phyloP scores from a whole-genome alignment of 768 basidiomycete species.

The Lactarius hatsudake region DNA sequence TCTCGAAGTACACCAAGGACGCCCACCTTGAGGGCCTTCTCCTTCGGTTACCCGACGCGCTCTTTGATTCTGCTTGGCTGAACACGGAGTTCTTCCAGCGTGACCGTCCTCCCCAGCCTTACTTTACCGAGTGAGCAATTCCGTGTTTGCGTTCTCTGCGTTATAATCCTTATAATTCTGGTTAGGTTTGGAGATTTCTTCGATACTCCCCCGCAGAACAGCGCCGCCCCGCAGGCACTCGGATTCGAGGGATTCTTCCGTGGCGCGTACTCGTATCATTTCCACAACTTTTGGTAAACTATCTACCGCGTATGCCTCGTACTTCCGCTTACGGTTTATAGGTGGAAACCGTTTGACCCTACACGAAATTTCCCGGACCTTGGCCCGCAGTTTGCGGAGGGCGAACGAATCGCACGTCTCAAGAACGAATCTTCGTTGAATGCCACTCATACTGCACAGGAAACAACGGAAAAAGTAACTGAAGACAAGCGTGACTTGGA shows the following conservation, averaged over 20 bases:
- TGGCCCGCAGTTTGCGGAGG: slow-evolving; percentile 71
- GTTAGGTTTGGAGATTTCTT: slow-evolving; percentile 86
- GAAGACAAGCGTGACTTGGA: slow-evolving; percentile 79
- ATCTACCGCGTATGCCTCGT: background rate
- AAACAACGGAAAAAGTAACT: slow-evolving; percentile 42
- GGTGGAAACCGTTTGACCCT: slow-evolving; percentile 97
- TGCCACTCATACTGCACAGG: slow-evolving; percentile 29
- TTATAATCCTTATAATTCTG: slow-evolving; percentile 14
- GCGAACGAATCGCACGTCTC: slow-evolving; percentile 65
- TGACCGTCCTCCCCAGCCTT: slow-evolving; percentile 91
- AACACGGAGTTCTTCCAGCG: slow-evolving; percentile 91
- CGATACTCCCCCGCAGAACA: slow-evolving; percentile 66
- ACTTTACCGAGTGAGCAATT: slow-evolving; percentile 71
- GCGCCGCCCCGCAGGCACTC: slow-evolving; percentile 80
- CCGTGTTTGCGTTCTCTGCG: slow-evolving; percentile 1
- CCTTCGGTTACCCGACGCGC: slow-evolving; percentile 86
- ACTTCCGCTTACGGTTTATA: slow-evolving; percentile 33
- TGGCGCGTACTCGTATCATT: slow-evolving; percentile 95
- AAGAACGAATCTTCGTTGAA: slow-evolving; percentile 31
- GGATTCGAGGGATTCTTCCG: slow-evolving; percentile 96
- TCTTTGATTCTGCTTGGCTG: slow-evolving; percentile 97
- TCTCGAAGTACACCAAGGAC: slow-evolving; percentile 87
- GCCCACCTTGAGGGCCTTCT: slow-evolving; percentile 81
- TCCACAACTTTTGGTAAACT: slow-evolving; percentile 86
- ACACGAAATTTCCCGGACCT: slow-evolving; percentile 95